phyloP scores from a whole-genome alignment of 2,329 filamentous ascomycete species.

The Alternaria arborescens region DNA sequence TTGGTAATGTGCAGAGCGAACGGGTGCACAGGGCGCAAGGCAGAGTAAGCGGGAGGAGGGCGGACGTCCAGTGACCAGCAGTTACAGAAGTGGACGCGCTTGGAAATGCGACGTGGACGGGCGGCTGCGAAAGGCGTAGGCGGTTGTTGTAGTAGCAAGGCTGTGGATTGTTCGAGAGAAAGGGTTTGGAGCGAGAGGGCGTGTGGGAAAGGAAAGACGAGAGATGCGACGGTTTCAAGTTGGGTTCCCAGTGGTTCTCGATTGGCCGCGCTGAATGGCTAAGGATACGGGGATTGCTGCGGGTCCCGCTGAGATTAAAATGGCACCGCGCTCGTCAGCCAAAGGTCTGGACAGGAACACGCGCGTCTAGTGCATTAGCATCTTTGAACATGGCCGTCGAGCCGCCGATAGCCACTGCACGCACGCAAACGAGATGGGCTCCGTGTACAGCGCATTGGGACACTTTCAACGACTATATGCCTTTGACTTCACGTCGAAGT shows the following conservation, averaged over 20 bases:
- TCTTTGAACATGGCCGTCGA: neutral
- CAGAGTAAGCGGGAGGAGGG: conserved; percentile 9
- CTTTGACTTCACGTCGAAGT: neutral
- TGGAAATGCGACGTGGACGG: conserved; percentile 9
- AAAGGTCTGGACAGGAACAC: conserved; percentile 28
- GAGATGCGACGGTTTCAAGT: conserved; percentile 39
- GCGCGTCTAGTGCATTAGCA: conserved; percentile 22
- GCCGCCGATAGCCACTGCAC: neutral
- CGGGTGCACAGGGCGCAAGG: conserved; percentile 17
- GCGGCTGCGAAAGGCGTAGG: conserved; percentile 27
- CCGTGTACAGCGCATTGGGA: neutral
- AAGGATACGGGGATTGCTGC: conserved; percentile 19
- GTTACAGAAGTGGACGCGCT: conserved; percentile 3
- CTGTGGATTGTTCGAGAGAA: conserved; percentile 25
- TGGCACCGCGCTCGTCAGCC: conserved; percentile 34
- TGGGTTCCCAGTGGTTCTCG: conserved; percentile 15
- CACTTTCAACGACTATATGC: neutral
- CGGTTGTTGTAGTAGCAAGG: conserved; percentile 11
- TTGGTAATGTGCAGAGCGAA: conserved; percentile 4
- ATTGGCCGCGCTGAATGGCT: conserved; percentile 20
- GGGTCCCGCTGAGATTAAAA: conserved; percentile 32
- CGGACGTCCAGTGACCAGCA: conserved; percentile 19
- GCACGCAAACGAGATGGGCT: neutral
- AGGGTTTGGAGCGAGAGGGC: conserved; percentile 21
- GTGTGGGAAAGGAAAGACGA: conserved; percentile 10